Conservation (phyloP, 2,329 filamentous ascomycete genomes). For the Nothophoma quercina region DNA sequence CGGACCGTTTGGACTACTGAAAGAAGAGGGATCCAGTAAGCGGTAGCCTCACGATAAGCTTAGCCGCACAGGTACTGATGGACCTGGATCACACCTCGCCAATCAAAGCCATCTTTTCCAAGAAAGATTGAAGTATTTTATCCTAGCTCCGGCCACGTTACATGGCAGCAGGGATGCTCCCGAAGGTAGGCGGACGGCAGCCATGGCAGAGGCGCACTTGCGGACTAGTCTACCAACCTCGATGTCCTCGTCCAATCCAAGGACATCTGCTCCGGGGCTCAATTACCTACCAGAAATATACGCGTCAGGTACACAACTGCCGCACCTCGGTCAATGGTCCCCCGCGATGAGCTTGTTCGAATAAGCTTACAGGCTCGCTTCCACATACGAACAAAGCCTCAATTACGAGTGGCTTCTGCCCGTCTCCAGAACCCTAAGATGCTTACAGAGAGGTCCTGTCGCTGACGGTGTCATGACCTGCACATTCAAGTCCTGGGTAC, state of each 20-base stretch:
- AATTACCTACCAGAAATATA: background rate
- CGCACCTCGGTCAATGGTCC: background rate
- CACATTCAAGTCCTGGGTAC: too few species aligned
- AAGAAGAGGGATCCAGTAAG: background rate
- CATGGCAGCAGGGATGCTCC: background rate
- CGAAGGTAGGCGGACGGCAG: background rate
- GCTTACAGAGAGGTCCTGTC: too few species aligned
- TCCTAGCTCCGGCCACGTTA: background rate
- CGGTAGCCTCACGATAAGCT: background rate
- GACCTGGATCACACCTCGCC: background rate
- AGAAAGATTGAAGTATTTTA: background rate
- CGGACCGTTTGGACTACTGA: background rate
- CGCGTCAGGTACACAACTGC: background rate
- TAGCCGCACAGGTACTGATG: background rate
- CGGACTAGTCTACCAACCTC: background rate
- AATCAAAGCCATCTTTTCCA: background rate
- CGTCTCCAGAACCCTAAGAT: background rate
- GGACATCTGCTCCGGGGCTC: background rate
- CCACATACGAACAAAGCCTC: background rate
- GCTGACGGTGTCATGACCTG: too few species aligned
- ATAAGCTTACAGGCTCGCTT: background rate
- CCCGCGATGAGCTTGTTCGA: constrained; percentile 1
- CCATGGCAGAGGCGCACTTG: constrained; percentile 3
- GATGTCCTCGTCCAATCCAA: background rate
- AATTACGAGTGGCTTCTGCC: background rate